These are phyloP conservation scores for Apiotrichum gamsii DNA, from an alignment of 1,284 basidiomycete species.

Conservation along the genomic window DNA sequence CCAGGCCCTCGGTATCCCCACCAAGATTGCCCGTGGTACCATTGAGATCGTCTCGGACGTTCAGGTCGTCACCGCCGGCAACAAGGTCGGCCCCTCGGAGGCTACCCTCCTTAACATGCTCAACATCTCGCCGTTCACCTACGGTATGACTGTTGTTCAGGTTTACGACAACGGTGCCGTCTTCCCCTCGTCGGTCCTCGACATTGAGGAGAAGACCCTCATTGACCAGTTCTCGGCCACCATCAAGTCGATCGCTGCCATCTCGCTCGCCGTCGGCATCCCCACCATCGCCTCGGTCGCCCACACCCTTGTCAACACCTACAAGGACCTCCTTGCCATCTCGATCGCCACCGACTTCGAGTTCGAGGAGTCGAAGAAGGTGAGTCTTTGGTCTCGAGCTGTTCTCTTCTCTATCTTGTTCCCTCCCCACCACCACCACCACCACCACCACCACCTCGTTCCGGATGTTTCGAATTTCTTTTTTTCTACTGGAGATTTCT, in stretches of 20 bases:
- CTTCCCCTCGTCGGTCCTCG: constrained; percentile 86
- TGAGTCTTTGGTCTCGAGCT: too few species aligned
- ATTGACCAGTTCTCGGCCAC: constrained; percentile 84
- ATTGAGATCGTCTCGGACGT: constrained; percentile 99
- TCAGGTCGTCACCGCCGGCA: constrained; percentile 86
- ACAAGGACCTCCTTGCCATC: constrained; percentile 95
- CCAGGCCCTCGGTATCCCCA: constrained; percentile 99
- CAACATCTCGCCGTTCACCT: constrained; percentile 97
- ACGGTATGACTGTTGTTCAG: constrained; percentile 94
- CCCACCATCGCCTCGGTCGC: constrained; percentile 89
- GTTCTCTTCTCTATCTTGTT: constrained; percentile 11
- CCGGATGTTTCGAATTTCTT: constrained; percentile 28
- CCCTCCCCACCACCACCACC: too few species aligned
- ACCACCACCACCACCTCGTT: too few species aligned
- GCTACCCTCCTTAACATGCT: constrained; percentile 98
- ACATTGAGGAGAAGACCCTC: constrained; percentile 85
- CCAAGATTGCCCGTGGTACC: constrained; percentile 99
- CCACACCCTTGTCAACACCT: constrained; percentile 95
- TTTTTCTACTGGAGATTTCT: constrained; percentile 49
- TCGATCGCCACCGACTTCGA: constrained; percentile 90
- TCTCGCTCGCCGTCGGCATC: constrained; percentile 93
- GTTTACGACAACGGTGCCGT: constrained; percentile 88
- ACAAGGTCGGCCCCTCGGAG: constrained; percentile 93
- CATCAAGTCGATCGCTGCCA: constrained; percentile 90
- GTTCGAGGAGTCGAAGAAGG: constrained; percentile 91